Evolutionary conservation across 2,329 filamentous ascomycete genomes (phyloP).

Genomic region (Epichloe bromicola): DNA sequence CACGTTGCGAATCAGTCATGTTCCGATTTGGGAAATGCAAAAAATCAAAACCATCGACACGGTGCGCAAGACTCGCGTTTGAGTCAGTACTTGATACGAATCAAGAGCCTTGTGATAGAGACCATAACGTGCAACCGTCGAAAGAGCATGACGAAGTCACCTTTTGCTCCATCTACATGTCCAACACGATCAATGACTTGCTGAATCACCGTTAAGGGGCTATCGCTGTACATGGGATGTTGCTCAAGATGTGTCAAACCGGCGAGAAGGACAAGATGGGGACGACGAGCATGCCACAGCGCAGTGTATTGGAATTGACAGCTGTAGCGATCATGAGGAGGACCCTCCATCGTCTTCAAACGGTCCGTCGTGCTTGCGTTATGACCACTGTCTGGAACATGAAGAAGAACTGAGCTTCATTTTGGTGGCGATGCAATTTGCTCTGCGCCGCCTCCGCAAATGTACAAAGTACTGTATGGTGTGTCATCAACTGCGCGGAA

Average conservation of each 20-base stretch:
- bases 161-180: slow-evolving; percentile 49
- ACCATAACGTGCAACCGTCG: not conserved
- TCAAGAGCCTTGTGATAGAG: slow-evolving; percentile 6
- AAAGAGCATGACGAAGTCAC: not conserved
- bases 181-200: slow-evolving; percentile 46
- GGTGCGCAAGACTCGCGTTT: slow-evolving; percentile 41
- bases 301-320: not conserved
- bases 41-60: slow-evolving; percentile 55
- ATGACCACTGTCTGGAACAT: slow-evolving; percentile 19
- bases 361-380: slow-evolving; percentile 10
- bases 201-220: slow-evolving; percentile 44
- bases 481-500: slow-evolving; percentile 57
- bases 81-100: not conserved
- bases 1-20: slow-evolving; percentile 21
- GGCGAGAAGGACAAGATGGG: not conserved
- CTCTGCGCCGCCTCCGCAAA: slow-evolving; percentile 60
- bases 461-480: slow-evolving; percentile 82
- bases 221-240: slow-evolving; percentile 47
- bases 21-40: slow-evolving; percentile 59
- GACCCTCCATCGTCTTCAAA: slow-evolving; percentile 4
- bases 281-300: not conserved
- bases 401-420: slow-evolving; percentile 33
- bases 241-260: slow-evolving; percentile 10
- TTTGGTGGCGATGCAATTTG: slow-evolving; percentile 57
- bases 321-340: not conserved